phyloP scores from a whole-genome alignment of 2,329 filamentous ascomycete species.

The Pseudogymnoascus verrucosus region DNA sequence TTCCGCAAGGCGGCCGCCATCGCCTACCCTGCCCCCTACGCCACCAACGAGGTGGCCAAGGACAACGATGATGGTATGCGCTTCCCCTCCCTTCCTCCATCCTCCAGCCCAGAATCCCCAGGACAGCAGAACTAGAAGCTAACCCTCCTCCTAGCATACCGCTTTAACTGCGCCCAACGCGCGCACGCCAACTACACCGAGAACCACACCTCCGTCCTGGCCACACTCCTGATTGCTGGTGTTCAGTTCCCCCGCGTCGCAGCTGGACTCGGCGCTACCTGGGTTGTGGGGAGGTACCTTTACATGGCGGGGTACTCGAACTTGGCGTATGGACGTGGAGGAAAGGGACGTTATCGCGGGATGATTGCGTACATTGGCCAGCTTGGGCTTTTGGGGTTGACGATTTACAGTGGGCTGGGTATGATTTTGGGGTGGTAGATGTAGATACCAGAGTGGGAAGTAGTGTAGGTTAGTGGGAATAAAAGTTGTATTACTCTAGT shows the following conservation, averaged over 20 bases:
- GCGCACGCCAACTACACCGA: conserved; percentile 58
- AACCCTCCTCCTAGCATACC: conserved; percentile 23
- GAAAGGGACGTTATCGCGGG: conserved; percentile 20
- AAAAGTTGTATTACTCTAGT: neutral
- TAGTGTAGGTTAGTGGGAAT: conserved; percentile 6
- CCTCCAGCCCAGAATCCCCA: too few relatives aligned
- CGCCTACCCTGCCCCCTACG: conserved; percentile 51
- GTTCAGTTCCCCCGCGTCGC: conserved; percentile 44
- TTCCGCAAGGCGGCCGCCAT: conserved; percentile 47
- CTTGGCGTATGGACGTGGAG: conserved; percentile 13
- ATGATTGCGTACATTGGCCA: conserved; percentile 20
- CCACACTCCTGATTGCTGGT: conserved; percentile 47
- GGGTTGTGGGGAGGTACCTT: conserved; percentile 43
- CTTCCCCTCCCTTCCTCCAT: too few relatives aligned
- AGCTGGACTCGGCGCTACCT: conserved; percentile 42
- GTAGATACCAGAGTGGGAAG: neutral
- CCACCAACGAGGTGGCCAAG: conserved; percentile 42
- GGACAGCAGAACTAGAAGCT: too few relatives aligned
- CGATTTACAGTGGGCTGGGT: conserved; percentile 17
- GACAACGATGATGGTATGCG: conserved; percentile 40
- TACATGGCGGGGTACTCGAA: conserved; percentile 48
- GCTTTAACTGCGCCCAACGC: conserved; percentile 59
- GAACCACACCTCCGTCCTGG: conserved; percentile 47
- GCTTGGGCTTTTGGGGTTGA: conserved; percentile 20
- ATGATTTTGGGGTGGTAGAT: conserved; percentile 22